A percentile compares a stretch with the other conserved stretches of the same genome.
Conservation (phyloP, 441 rosid genomes). For the Arabidopsis lyrata region DNA sequence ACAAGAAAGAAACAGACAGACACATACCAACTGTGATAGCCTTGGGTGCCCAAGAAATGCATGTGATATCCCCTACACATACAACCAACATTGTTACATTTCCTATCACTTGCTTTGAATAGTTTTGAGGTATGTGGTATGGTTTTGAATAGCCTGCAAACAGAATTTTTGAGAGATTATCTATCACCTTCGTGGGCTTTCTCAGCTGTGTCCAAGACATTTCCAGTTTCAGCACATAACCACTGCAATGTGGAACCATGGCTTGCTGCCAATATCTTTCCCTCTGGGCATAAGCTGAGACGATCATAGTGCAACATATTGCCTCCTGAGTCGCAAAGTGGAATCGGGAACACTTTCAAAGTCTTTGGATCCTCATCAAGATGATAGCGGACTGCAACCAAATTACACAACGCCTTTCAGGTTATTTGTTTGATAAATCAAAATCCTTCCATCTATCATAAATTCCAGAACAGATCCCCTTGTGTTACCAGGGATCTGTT, state of each 20-base stretch:
- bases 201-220: conserved; percentile 84
- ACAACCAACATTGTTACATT: conserved; percentile 25
- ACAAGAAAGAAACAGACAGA: neutral
- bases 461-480: conserved; percentile 1
- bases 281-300: conserved; percentile 89
- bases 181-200: conserved; percentile 87
- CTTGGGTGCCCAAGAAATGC: conserved; percentile 83
- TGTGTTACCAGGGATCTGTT: conserved; percentile 3
- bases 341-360: conserved; percentile 85
- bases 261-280: conserved; percentile 80
- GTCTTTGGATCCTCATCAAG: conserved; percentile 98
- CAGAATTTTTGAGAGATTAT: neutral
- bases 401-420: conserved; percentile 34
- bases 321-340: conserved; percentile 72
- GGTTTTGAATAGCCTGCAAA: neutral
- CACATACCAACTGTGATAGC: conserved; percentile 68
- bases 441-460: conserved; percentile 19
- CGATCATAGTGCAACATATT: conserved; percentile 77
- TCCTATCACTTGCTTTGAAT: neutral
- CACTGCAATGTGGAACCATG: conserved; percentile 88
- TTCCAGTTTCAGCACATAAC: conserved; percentile 86
- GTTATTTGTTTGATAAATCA: conserved; percentile 4
- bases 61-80: conserved; percentile 80
- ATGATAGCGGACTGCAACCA: conserved; percentile 88
- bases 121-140: neutral